Evolutionary conservation across 257 asterid genomes (phyloP), one percentile per base, ranked within the genome.

Genomic region (Euphrasia confusa): DNA sequence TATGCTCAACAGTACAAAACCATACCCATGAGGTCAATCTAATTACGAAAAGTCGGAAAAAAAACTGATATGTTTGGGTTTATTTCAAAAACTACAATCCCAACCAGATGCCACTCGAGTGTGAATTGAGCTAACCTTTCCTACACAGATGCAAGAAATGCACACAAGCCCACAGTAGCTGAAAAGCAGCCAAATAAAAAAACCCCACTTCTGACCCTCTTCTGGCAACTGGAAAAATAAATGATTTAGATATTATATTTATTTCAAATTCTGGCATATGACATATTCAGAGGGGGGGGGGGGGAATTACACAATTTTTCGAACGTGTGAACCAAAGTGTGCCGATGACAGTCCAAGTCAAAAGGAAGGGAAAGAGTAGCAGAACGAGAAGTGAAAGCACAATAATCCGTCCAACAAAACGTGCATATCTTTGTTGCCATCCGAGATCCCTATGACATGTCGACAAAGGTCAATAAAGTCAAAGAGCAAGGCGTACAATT

Each of bases 181-280:
- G 80, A 92, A 89, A 58, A 89, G 87, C 73, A 92, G 78, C 96
- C 97, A 92, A 78, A 92, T 92, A 49, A 92, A 93, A 75, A 89
- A 92, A 57, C 97, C 99, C 99, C 97, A 89, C 64, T 89, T 89
- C 79, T 92, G 97, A 67, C 97, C 99, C 54, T 92, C 96, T 82
- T 89, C 85, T 2, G 96, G 96, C 82, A 92, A 65, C 99, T 85
- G 90, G 65, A 77, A 49, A 49, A 52, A 52, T 7, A 77, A 65
- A 45, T 13, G 32, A 28, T 63, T 44, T 9, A 17, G 18, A 28
- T 21, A 32, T 74, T 61, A 74, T 40, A 47, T 61, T 28, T 48
- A 54, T 54, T 71, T 71, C 68, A 44, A 4, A 63, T 58, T 72
- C 71, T 64, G 42, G 62, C 13, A 48, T 26, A 65, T 27, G 27